Conservation (phyloP, 805 yeast species). For the Candida pseudoglaebosa region DNA sequence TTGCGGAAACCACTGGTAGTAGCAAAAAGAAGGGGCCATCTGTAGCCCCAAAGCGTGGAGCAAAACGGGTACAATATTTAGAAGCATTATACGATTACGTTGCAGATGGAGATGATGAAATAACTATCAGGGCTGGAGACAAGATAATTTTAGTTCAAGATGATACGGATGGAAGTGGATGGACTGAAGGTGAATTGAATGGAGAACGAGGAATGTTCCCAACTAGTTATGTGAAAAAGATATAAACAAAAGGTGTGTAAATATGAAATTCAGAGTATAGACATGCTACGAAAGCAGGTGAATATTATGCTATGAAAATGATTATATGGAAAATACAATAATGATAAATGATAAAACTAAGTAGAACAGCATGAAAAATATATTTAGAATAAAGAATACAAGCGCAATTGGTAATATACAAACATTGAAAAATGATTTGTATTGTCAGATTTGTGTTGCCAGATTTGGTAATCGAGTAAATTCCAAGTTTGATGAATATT, state of each 20-base stretch:
- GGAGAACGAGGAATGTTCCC: constrained; percentile 48
- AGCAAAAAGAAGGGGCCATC: constrained; percentile 62
- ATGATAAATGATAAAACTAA: neutral
- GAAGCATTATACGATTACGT: constrained; percentile 71
- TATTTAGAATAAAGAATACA: too few species aligned
- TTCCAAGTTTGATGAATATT: too few species aligned
- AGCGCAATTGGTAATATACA: too few species aligned
- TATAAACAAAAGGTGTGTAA: too few species aligned
- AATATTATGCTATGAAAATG: too few species aligned
- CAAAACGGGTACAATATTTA: constrained; percentile 58
- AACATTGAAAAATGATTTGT: too few species aligned
- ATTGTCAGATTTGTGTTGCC: too few species aligned
- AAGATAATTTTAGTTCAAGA: constrained; percentile 57
- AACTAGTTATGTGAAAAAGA: constrained; percentile 57
- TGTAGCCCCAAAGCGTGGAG: constrained; percentile 76
- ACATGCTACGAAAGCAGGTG: too few species aligned
- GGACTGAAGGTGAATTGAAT: constrained; percentile 84
- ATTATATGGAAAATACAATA: too few species aligned
- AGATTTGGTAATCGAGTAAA: too few species aligned
- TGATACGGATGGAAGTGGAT: constrained; percentile 71
- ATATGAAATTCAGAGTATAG: too few species aligned
- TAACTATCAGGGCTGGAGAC: constrained; percentile 71
- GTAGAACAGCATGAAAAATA: too few species aligned
- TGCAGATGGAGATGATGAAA: constrained; percentile 78
- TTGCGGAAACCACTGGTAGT: constrained; percentile 10